Base-by-base conservation (phyloP, 208 protist species). In the Leishmania amazonensis region DNA sequence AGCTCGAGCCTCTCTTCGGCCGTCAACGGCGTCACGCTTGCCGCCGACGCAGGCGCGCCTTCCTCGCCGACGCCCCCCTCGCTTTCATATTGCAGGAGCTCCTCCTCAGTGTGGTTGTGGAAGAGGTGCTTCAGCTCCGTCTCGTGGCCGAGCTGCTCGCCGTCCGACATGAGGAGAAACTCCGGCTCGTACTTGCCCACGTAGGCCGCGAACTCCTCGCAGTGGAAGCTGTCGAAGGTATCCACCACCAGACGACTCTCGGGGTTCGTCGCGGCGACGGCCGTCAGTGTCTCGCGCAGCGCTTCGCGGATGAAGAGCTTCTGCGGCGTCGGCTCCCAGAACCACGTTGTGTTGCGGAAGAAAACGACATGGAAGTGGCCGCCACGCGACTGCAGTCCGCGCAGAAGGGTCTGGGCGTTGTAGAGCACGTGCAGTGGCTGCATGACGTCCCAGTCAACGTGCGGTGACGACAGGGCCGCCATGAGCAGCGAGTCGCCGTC, bases 401-500 rank as follows among this genome's bases (percentile, higher is more conserved):
- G 83, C 31, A 98, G 81, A 80, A 98, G 82, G 73, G 86, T 80
- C 84, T 98, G 94, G 13, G 92, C 93, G 83, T 96, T 96, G 85
- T 93, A 91, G 42, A 96, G 80, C 35, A 98, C 93, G 83, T 98
- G 96, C 35, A 97, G 71, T 28, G 92, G 93, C 86, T 98, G 96
- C 86, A 94, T 88, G 35, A 95, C 87, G 76, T 95, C 90, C 96
- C 96, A 98, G 76, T 97, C 94, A 8, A 97, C 93, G 70, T 90
- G 88, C 78, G 73, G 85, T 35, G 85, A 91, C 17, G 92, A 96
- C 62, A 97, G 75, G 28, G 93, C 93, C 67, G 89, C 88, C 89
- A 97, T 95, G 45, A 98, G 86, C 42, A 98, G 90, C 45, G 96
- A 94, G 81, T 98, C 96, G 74, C 94, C 94, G 78, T 98, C 96